Base-by-base conservation (phyloP, 352 stramenopile genomes). In the Phytophthora aleatoria region DNA sequence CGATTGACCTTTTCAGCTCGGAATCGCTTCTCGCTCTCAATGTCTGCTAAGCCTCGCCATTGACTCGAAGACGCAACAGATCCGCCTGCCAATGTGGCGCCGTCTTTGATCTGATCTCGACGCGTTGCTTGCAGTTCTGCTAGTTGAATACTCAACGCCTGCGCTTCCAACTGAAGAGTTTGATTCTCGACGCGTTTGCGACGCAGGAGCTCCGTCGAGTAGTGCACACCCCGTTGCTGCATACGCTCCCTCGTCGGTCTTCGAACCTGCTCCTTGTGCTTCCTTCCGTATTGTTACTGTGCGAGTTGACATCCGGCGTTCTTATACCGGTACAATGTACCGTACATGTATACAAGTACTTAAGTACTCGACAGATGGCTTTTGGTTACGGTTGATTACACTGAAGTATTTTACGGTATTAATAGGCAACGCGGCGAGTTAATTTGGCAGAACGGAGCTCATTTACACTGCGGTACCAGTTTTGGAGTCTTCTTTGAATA, bases 1-100 rank as follows among this genome's bases (percentile, higher is more conserved):
- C 52, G 48, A 30, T 72, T 76, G 6, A 11, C 60, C 5, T 57
- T 24, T 42, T 74, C 55, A 4, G 67, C 43, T 5, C 42, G 48
- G 4, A 49, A 28, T 43, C 16, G 28, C 16, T 27, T 61, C 20
- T 52, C 30, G 13, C 28, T 27, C 38, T 52, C 53, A 27, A 51
- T 45, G 3, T 41, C 13, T 27, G 42, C 53, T 24, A 43, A 11
- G 2, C 20, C 30, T 16, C 50, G 35, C 50, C 50, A 57, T 8
- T 4, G 24, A 28, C 35, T 57, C 24, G 35, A 38, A 35, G 20
- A n/a, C 4, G 3, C 2, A 44, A 3, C 4, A 26, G 39, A 26
- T 26, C 2, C 10, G 4, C n/a, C n/a, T 41, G 39, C 15, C 7
- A 3, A 3, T 0, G 39, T 27, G 10, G 15, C 3, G 3, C 27